Conservation (phyloP, 495 filamentous ascomycete genomes). For the Podospora tetraspora region DNA sequence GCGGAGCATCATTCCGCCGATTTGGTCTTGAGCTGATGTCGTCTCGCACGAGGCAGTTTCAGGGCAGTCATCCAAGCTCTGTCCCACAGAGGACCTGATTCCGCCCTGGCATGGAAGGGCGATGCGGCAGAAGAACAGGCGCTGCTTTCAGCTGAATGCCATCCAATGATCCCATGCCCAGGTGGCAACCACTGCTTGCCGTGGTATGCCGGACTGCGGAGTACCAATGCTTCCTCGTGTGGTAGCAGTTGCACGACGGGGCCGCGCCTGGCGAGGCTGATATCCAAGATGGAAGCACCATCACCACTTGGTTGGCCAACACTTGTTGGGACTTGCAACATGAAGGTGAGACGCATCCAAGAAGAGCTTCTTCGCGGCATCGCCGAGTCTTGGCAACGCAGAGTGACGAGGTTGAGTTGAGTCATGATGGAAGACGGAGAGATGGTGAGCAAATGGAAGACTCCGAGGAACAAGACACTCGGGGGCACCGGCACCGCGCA, state of each 20-base stretch:
- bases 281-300: not conserved
- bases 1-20: not conserved
- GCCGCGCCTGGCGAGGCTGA: not conserved
- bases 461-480: no score
- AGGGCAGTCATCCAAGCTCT: not conserved
- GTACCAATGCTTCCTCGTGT: not conserved
- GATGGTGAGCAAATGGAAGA: not conserved
- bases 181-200: not conserved
- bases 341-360: not conserved
- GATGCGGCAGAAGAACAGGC: not conserved
- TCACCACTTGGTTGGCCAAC: not conserved
- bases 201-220: not conserved
- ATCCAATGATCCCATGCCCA: not conserved
- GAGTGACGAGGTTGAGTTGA: not conserved
- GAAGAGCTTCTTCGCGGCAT: not conserved
- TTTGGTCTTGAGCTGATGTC: not conserved
- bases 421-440: not conserved
- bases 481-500: not conserved
- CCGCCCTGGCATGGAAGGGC: not conserved
- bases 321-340: not conserved
- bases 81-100: not conserved
- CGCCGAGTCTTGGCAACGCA: not conserved
- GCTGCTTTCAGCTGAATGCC: not conserved
- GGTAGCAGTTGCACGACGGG: not conserved
- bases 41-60: not conserved